These are phyloP conservation scores for Plectosphaerella cucumerina DNA, from an alignment of 2,329 filamentous ascomycete species.

Conservation along the genomic window DNA sequence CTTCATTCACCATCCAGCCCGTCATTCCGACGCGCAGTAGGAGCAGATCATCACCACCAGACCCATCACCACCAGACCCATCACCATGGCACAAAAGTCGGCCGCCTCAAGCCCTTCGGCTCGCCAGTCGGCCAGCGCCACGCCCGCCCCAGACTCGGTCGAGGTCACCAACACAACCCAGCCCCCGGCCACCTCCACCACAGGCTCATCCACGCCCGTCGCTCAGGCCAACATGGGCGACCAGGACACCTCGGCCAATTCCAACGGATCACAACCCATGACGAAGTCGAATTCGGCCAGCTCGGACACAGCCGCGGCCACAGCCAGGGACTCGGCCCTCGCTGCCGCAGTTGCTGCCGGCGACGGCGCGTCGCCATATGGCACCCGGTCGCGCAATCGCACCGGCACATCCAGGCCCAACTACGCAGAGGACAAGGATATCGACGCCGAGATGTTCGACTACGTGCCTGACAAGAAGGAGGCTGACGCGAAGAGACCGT, in stretches of 20 bases:
- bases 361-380: constrained; percentile 67
- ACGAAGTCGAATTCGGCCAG: constrained; percentile 41
- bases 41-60: neutral
- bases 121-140: constrained; percentile 13
- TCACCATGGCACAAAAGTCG: constrained; percentile 13
- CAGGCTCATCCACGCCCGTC: constrained; percentile 3
- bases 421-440: constrained; percentile 90
- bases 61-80: constrained; percentile 7
- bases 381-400: constrained; percentile 90
- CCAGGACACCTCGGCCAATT: constrained; percentile 24
- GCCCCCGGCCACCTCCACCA: constrained; percentile 8
- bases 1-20: constrained; percentile 2
- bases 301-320: constrained; percentile 30
- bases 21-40: neutral
- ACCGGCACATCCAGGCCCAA: constrained; percentile 77
- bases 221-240: constrained; percentile 27
- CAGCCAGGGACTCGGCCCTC: constrained; percentile 44
- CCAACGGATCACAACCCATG: constrained; percentile 38
- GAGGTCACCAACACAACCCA: constrained; percentile 6
- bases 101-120: constrained; percentile 9
- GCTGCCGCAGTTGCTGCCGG: constrained; percentile 42
- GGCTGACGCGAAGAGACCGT: constrained; percentile 53
- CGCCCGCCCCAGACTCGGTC: constrained; percentile 11
- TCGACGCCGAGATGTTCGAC: constrained; percentile 83
- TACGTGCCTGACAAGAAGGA: constrained; percentile 53